Evolutionary conservation across 1,139 yeast species (phyloP).

Genomic region (Candida albicans): DNA sequence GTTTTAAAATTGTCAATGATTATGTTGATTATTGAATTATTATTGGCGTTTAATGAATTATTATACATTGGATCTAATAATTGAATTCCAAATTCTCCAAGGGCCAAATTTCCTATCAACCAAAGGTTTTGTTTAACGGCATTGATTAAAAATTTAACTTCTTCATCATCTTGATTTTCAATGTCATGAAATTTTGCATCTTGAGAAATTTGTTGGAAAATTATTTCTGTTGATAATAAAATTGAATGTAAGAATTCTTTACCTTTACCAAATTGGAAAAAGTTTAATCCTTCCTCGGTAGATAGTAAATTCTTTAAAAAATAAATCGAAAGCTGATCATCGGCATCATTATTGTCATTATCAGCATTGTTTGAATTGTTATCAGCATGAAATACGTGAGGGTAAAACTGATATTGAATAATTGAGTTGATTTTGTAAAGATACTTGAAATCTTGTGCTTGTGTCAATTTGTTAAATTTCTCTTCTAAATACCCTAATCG

Average conservation of each 20-base stretch:
- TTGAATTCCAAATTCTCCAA: slow-evolving; percentile 65
- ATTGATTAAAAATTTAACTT: slow-evolving; percentile 8
- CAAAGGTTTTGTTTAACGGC: slow-evolving; percentile 72
- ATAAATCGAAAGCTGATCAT: slow-evolving; percentile 51
- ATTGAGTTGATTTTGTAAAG: slow-evolving; percentile 24
- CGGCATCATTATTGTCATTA: not conserved
- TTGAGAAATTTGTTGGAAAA: slow-evolving; percentile 17
- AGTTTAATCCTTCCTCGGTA: slow-evolving; percentile 74
- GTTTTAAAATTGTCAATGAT: slow-evolving; percentile 41
- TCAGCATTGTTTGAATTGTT: not conserved
- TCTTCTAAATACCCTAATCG: slow-evolving; percentile 33
- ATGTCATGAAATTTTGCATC: slow-evolving; percentile 17
- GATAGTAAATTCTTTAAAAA: slow-evolving; percentile 79
- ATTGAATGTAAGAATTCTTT: slow-evolving; percentile 28
- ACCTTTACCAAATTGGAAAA: slow-evolving; percentile 28
- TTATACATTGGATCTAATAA: slow-evolving; percentile 57
- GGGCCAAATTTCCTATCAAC: slow-evolving; percentile 84
- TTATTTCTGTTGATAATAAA: slow-evolving; percentile 22
- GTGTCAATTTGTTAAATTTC: slow-evolving; percentile 33
- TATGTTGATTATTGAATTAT: slow-evolving; percentile 50
- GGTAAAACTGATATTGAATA: slow-evolving; percentile 26
- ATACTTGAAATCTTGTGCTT: slow-evolving; percentile 21
- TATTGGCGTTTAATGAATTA: slow-evolving; percentile 37
- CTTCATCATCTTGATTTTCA: slow-evolving; percentile 13
- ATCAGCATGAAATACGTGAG: slow-evolving; percentile 17